Conservation (phyloP, 257 asterid species). For the Eustoma russellianum region DNA sequence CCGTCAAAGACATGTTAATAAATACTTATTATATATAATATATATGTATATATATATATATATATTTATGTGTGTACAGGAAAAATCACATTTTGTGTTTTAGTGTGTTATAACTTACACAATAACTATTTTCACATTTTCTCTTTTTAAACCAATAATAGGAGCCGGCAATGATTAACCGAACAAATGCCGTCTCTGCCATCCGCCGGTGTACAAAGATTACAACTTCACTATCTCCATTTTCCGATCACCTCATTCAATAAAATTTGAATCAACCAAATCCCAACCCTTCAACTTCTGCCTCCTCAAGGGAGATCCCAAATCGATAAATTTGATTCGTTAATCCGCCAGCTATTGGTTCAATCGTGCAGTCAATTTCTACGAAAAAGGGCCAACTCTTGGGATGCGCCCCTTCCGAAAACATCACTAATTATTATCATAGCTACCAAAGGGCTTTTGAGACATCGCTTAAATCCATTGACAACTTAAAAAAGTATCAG, state of each 20-base stretch:
- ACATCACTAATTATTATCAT: slow-evolving; percentile 41
- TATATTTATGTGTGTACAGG: too few relatives aligned
- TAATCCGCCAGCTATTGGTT: slow-evolving; percentile 96
- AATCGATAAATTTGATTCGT: slow-evolving; percentile 36
- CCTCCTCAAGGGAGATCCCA: slow-evolving; percentile 24
- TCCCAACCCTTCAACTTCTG: slow-evolving; percentile 26
- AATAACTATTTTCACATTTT: too few relatives aligned
- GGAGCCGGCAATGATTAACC: too few relatives aligned
- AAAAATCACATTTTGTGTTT: too few relatives aligned
- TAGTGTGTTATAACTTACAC: too few relatives aligned
- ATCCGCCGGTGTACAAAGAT: slow-evolving; percentile 17
- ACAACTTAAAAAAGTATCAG: slow-evolving; percentile 13
- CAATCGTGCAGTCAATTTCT: slow-evolving; percentile 72
- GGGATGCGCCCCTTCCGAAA: slow-evolving; percentile 60
- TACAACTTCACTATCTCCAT: slow-evolving; percentile 40
- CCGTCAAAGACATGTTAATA: too few relatives aligned
- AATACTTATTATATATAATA: too few relatives aligned
- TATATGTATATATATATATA: too few relatives aligned
- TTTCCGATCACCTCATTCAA: slow-evolving; percentile 36
- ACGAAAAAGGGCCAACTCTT: slow-evolving; percentile 30
- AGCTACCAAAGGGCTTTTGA: slow-evolving; percentile 78
- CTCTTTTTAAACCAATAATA: too few relatives aligned
- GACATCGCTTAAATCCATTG: slow-evolving; percentile 60
- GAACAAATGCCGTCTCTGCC: too few relatives aligned
- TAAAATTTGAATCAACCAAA: slow-evolving; percentile 11